Percentiles rank a stretch among this genome's conserved stretches.
Evolutionary conservation across 2,329 filamentous ascomycete genomes (phyloP).

Genomic region (Harringtonia aguacate): DNA sequence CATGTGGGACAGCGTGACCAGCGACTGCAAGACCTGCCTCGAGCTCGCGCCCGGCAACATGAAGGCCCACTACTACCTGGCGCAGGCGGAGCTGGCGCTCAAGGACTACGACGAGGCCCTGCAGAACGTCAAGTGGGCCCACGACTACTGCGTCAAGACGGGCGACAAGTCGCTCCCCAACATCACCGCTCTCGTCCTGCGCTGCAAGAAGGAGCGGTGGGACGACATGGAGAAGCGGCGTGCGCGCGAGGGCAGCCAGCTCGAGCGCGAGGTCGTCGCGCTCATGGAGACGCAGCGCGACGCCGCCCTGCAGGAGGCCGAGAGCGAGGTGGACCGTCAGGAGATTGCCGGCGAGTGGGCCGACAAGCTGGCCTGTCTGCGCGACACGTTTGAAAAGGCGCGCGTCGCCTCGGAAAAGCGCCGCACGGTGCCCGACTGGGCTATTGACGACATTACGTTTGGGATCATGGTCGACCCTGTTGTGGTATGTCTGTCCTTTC

Average conservation of each 20-base stretch:
- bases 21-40: slow-evolving; percentile 68
- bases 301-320: slow-evolving; percentile 24
- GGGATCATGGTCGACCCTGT: slow-evolving; percentile 63
- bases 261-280: slow-evolving; percentile 50
- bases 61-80: slow-evolving; percentile 77
- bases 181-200: slow-evolving; percentile 63
- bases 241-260: slow-evolving; percentile 39
- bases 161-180: slow-evolving; percentile 58
- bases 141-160: slow-evolving; percentile 51
- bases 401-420: slow-evolving; percentile 30
- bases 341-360: slow-evolving; percentile 37
- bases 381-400: slow-evolving; percentile 41
- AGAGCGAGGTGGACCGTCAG: slow-evolving; percentile 35
- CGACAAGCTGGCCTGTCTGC: slow-evolving; percentile 32
- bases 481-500: slow-evolving; percentile 27
- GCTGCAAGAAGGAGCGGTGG: slow-evolving; percentile 81
- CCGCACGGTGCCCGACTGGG: slow-evolving; percentile 62
- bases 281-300: slow-evolving; percentile 37
- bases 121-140: slow-evolving; percentile 58
- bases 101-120: slow-evolving; percentile 64
- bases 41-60: slow-evolving; percentile 54
- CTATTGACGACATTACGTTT: slow-evolving; percentile 67
- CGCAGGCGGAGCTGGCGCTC: slow-evolving; percentile 71
- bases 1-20: slow-evolving; percentile 62
- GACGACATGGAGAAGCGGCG: slow-evolving; percentile 58